Base-by-base conservation (phyloP, 495 filamentous ascomycete species). In the Parathielavia hyrcaniae region DNA sequence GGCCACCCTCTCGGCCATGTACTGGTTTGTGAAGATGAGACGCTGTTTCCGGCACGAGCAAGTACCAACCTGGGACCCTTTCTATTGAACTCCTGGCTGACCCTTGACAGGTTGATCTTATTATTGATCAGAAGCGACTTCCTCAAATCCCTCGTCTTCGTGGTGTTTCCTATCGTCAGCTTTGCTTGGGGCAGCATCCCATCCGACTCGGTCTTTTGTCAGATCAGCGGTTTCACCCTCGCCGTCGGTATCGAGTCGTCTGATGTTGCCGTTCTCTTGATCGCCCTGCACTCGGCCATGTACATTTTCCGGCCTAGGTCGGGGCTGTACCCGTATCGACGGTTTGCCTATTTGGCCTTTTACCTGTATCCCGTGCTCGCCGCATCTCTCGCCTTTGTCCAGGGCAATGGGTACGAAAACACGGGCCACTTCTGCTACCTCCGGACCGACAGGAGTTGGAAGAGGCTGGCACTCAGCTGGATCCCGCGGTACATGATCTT, bases 11-110 rank as follows among this genome's bases (percentile, higher is more conserved):
- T 63, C 75, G 43, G 71, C 82, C 19, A 73, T 85, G 50, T 90
- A 86, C 69, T 89, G 85, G 85, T 88, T 91, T 69, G 71, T 80
- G 43, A 79, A 80, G 63, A 91, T 91, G 86, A 78, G 81, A 62
- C 79, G 83, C 64, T 81, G 74, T 46, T 91, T 89, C 68, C 80
- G 87, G 50, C 87, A 89, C 67, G 83, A 85, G 86, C 86, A 80
- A 73, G 78, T 68, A 19, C 8, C 49, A 48, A 41, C 43, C 30
- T 13, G 11, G n/a, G n/a, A 13, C 13, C 22, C 17, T 38, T 30
- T 7, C 35, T 4, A 10, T 34, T 45, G 6, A 30, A 41, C 48
- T 41, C 34, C 22, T 32, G 47, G 41, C 26, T 60, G 48, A 65
- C 60, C 53, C 32, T 26, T 14, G 35, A 12, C 56, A 88, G 85